Base-by-base conservation (phyloP, 2,329 filamentous ascomycete species). In the Parafenestella ontariensis region DNA sequence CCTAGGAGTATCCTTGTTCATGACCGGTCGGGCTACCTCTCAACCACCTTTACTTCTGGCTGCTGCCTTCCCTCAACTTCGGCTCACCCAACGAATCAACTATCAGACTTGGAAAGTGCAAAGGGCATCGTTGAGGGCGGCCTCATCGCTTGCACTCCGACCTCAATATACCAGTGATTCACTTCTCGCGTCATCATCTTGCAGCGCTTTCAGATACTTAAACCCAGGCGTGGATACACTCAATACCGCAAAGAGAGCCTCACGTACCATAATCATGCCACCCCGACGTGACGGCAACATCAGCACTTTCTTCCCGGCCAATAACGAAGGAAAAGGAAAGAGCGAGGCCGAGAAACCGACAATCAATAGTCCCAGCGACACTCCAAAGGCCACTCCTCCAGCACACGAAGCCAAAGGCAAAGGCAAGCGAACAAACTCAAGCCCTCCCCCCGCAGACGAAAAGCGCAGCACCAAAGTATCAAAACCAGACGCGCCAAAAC, bases 251-350 rank as follows among this genome's bases (percentile, higher is more conserved):
- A 11, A 13, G n/a, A 17, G 13, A n/a, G 10, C 4, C 3, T n/a
- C 24, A 28, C 23, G 24, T 11, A 18, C 2, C n/a, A 29, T 6
- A 20, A 29, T 2, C 41, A 43, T 43, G 41, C 17, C 41, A 8
- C 41, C 42, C 18, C 17, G 23, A 23, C 42, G 49, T 17, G 46
- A 46, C 24, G 31, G 43, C 15, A 33, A 26, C 41, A 55, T 55
- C 13, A 48, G 44, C 23, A 39, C 47, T 15, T 55, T 46, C 36
- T 49, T 49, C 41, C 33, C 18, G 13, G 18, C 52, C 17, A 55
- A 46, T 23, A 20, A 34, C 20, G 36, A 26, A 17, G 17, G 50
- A 7, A 54, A 51, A 3, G 10, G 10, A n/a, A 45, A 58, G 20
- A 6, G 10, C 39, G 52, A 51, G n/a, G 46, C 28, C 15, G 11